Evolutionary conservation across 176 grass and related monocot species (phyloP).

Genomic region (Oryza longistaminata): DNA sequence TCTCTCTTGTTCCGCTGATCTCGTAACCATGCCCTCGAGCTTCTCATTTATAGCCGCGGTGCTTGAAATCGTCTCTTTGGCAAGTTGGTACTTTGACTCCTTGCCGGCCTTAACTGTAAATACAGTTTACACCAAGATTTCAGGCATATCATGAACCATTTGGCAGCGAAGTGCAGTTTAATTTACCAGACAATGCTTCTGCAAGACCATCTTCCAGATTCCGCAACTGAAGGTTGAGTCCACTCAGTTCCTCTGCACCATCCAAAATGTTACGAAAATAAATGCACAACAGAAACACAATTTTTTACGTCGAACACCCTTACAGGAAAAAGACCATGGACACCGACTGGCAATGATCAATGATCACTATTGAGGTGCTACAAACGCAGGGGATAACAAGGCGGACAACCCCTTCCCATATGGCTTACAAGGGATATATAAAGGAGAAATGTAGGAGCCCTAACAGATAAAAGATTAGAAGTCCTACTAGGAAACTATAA

Average conservation of each 20-base stretch:
- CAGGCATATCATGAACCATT: neutral
- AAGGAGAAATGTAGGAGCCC: no score
- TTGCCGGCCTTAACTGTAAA: conserved; percentile 50
- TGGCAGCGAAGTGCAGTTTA: neutral
- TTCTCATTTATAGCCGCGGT: conserved; percentile 21
- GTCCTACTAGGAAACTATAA: no score
- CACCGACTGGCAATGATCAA: no score
- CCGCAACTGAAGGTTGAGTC: conserved; percentile 37
- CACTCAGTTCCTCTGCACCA: conserved; percentile 46
- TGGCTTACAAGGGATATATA: no score
- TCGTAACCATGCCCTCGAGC: conserved; percentile 29
- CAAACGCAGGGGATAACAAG: no score
- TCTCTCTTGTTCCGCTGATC: conserved; percentile 39
- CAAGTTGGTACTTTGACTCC: conserved; percentile 22
- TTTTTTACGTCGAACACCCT: no score
- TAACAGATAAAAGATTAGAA: no score
- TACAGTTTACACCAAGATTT: neutral
- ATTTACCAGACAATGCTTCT: conserved; percentile 42
- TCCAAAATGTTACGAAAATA: neutral
- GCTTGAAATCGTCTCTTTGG: conserved; percentile 32
- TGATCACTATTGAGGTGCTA: no score
- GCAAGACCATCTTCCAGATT: conserved; percentile 40
- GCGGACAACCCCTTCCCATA: no score
- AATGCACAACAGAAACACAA: no score
- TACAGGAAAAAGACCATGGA: no score